Base-by-base conservation (phyloP, 1,284 basidiomycete genomes). In the Sanghuangporus weigelae region DNA sequence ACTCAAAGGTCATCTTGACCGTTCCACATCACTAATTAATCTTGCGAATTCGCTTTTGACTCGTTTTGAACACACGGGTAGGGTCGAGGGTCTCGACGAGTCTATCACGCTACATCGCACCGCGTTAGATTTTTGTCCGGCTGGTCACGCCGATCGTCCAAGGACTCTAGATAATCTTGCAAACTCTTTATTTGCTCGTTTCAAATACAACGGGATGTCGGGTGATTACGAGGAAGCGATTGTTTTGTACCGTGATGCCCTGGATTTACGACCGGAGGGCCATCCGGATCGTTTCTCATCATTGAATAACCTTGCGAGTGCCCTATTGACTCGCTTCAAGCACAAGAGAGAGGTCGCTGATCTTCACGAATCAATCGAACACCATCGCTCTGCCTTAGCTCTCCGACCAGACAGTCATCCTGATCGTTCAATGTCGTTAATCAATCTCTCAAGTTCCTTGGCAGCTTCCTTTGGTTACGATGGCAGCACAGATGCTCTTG, bases 401-500 rank as follows among this genome's bases (percentile, higher is more conserved):
- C 51, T 26, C 26, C 23, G 31, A 16, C 51, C 51, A 14, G 12
- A 14, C 11, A 21, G 51, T 14, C 51, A 54, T 21, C 19, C 31
- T 54, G 10, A 54, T 35, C 51, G 51, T 12, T 54, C 51, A 21
- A 11, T 12, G 35, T 26, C 31, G 2, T 14, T 54, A 12, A 19
- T 31, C 12, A 38, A 54, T 19, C 51, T 54, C 23, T 21, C 26
- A 26, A 54, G 7, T 54, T 31, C 26, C 23, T 7, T 54, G 14
- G 16, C 12, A 12, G 23, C 49, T 51, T 21, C 2, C 11, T 51
- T 51, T 23, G 49, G 4, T 3, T 5, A 51, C 16, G 74, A 35
- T 64, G 66, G 31, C 44, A 48, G 4, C 67, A 71, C 3, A n/a
- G 71, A 67, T 26, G 65, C 67, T 8, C 42, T 44, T 19, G 42